phyloP scores from a whole-genome alignment of 1,284 basidiomycete genomes.

The Rhodotorula sp. region DNA sequence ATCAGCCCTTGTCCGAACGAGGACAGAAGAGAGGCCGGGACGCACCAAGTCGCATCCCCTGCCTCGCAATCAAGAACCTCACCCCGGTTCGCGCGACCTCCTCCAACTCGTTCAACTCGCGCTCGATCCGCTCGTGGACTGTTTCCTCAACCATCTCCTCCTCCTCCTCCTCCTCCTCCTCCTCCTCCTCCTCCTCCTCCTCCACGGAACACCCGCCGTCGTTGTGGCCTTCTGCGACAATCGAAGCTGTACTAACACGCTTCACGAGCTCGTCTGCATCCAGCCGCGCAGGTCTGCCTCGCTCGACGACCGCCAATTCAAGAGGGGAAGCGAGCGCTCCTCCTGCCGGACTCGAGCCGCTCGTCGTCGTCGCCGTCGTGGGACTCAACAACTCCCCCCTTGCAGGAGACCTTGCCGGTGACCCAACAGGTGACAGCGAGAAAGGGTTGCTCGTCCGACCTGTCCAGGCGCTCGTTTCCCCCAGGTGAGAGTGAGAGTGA shows the following conservation, averaged over 20 bases:
- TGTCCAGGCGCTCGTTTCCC: no score
- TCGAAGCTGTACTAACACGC: not conserved
- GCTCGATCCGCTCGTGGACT: constrained; percentile 38
- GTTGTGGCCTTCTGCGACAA: not conserved
- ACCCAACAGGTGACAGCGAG: no score
- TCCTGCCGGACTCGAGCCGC: not conserved
- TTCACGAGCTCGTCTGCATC: not conserved
- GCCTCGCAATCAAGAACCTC: constrained; percentile 28
- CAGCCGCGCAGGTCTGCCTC: not conserved
- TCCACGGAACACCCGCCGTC: not conserved
- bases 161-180: not conserved
- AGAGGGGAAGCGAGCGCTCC: not conserved
- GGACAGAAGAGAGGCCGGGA: not conserved
- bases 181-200: not conserved
- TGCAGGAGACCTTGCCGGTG: no score
- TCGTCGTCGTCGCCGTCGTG: no score
- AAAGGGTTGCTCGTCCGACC: no score
- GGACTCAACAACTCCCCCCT: no score
- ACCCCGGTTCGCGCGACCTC: constrained; percentile 22
- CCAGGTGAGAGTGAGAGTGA: no score
- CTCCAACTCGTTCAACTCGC: constrained; percentile 39
- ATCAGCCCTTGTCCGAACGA: no score
- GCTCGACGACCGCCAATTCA: not conserved
- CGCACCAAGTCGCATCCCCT: constrained; percentile 37
- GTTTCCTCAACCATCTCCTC: constrained; percentile 35